These are phyloP conservation scores for Chenopodium berlandieri DNA, from an alignment of 148 eudicot species.

Conservation along the genomic window DNA sequence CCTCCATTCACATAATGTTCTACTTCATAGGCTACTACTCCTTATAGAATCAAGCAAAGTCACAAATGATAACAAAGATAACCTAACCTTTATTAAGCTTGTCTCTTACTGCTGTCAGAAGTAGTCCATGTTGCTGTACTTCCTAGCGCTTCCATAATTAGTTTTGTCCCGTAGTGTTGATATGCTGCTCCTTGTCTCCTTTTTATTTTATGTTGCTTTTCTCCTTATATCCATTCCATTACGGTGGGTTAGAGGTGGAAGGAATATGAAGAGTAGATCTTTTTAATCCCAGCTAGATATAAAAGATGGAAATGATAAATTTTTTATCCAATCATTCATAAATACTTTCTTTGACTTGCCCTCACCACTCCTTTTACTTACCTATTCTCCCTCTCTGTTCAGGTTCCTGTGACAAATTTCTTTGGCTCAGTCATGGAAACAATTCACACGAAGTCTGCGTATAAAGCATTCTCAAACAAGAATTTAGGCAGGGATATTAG, in stretches of 20 bases:
- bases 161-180: no score
- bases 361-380: neutral
- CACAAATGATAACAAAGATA: no score
- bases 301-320: no score
- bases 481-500: conserved; percentile 25
- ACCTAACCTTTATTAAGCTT: no score
- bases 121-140: no score
- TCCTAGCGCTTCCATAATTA: no score
- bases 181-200: no score
- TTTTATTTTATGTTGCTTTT: neutral
- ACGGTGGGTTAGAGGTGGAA: neutral
- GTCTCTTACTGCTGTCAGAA: no score
- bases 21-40: no score
- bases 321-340: neutral
- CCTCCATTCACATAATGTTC: no score
- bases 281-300: neutral
- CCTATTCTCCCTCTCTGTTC: conserved; percentile 2
- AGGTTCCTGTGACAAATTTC: conserved; percentile 97
- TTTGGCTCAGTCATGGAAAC: conserved; percentile 99
- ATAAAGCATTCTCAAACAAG: conserved; percentile 61
- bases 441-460: conserved; percentile 81
- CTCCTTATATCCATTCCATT: no score
- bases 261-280: neutral
- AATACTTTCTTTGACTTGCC: neutral
- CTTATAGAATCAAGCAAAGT: no score